Percentiles rank a stretch among this genome's conserved stretches.
Evolutionary conservation across 371 early-diverging fungal genomes (phyloP).

Genomic region (Mycotypha africana): DNA sequence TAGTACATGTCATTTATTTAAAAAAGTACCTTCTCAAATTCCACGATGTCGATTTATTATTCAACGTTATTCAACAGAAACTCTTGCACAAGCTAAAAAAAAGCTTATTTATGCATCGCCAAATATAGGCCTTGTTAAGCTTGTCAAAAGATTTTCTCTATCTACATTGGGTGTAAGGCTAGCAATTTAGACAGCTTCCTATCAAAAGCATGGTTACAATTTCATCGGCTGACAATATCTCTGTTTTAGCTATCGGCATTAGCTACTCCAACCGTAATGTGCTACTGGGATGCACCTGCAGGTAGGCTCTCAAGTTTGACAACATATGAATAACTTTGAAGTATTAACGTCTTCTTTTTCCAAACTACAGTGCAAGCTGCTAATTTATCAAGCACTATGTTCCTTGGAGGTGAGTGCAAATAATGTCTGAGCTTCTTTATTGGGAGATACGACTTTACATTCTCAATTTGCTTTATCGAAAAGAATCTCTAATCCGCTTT

Average conservation of each 20-base stretch:
- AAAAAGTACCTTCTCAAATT: no score
- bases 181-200: no score
- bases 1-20: no score
- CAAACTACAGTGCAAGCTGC: slow-evolving; percentile 23
- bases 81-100: neutral
- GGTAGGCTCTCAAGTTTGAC: no score
- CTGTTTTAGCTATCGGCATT: no score
- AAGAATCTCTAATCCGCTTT: slow-evolving; percentile 32
- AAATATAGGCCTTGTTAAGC: slow-evolving; percentile 24
- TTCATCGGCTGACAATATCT: no score
- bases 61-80: neutral
- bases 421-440: neutral
- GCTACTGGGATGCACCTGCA: slow-evolving; percentile 41
- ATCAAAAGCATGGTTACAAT: no score
- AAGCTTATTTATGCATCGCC: slow-evolving; percentile 33
- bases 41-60: no score
- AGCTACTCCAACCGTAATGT: slow-evolving; percentile 34
- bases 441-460: no score
- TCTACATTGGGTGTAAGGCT: slow-evolving; percentile 33
- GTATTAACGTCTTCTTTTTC: slow-evolving; percentile 5
- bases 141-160: slow-evolving; percentile 37
- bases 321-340: no score
- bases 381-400: slow-evolving; percentile 27
- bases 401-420: slow-evolving; percentile 36
- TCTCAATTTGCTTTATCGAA: neutral